A percentile compares a stretch with the other conserved stretches of the same genome.
These are phyloP conservation scores for Thelephora terrestris DNA, from an alignment of 1,284 basidiomycete genomes.

Conservation along the genomic window DNA sequence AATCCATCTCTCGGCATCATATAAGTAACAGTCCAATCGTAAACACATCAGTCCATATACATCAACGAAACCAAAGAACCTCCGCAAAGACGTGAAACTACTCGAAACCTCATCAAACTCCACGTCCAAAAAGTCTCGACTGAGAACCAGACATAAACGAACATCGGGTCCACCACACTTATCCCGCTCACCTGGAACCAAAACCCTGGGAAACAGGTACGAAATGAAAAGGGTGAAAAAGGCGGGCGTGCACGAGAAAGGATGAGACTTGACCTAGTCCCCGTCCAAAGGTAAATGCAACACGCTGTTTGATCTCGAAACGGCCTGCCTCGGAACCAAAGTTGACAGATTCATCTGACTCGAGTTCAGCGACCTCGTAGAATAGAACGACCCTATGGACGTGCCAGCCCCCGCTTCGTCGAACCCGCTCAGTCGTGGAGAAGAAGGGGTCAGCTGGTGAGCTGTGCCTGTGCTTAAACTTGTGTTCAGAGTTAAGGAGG, in stretches of 20 bases:
- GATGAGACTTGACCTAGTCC: not conserved
- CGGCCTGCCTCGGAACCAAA: constrained; percentile 34
- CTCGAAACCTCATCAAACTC: too few species aligned
- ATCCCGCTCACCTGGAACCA: too few species aligned
- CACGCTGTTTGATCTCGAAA: constrained; percentile 24
- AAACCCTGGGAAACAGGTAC: too few species aligned
- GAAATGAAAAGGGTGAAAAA: not conserved
- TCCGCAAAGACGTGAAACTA: too few species aligned
- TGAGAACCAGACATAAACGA: too few species aligned
- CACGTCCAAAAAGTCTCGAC: too few species aligned
- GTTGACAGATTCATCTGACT: constrained; percentile 53
- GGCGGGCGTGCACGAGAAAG: constrained; percentile 8
- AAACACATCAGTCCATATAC: too few species aligned
- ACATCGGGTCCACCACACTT: too few species aligned
- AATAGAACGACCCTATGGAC: constrained; percentile 16
- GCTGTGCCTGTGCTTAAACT: constrained; percentile 17
- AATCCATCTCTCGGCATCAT: too few species aligned
- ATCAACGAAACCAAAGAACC: too few species aligned
- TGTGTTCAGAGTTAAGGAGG: constrained; percentile 12
- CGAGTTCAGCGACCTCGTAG: constrained; percentile 50
- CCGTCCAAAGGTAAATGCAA: constrained; percentile 10
- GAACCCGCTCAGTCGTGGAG: constrained; percentile 22
- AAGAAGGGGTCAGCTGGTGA: constrained; percentile 18
- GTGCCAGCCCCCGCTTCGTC: constrained; percentile 22
- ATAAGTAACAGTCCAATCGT: too few species aligned